Base-by-base conservation (phyloP, 495 filamentous ascomycete species). In the Pseudevernia furfuracea region DNA sequence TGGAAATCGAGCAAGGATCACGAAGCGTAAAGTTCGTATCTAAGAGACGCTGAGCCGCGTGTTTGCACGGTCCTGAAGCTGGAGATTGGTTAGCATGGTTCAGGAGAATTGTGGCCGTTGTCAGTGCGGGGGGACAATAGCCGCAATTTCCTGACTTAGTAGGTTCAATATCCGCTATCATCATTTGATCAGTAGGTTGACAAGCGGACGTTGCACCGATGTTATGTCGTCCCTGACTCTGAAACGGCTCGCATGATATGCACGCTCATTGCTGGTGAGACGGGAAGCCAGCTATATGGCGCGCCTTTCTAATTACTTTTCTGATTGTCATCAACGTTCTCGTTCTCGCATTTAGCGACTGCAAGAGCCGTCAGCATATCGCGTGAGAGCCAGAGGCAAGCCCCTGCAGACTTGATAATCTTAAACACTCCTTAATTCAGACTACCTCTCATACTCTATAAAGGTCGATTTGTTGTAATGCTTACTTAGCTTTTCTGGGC, bases 321-420 rank as follows among this genome's bases (percentile, higher is more conserved):
- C 7, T 34, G 10, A 55, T 12, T 10, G 30, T 32, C 34, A 21
- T 36, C 52, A 1, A 21, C 28, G 23, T 44, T 36, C 7, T 28
- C 28, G 23, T 44, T 36, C 7, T 28, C 1, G 38, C 52, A n/a
- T 43, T 59, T 64, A 21, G 56, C 55, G 41, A 63, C 28, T 28
- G 25, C 15, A 32, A 59, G 56, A 64, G 11, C 56, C 62, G 62
- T 56, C 1, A 64, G 43, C 62, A 56, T 64, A 25, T 64, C 62
- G 62, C 62, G 15, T 53, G 36, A 49, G 32, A 43, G 15, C 21
- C 48, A 15, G 9, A 38, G 48, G 5, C 1, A 64, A 59, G 56
- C 34, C 62, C 62, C 56, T 64, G 62, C 62, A 46, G 15, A 15
- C 34, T n/a, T 1, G 9, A 36, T 12, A 23, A 17, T 14, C 30